Percentiles rank a stretch among this genome's conserved stretches.
Evolutionary conservation across 495 filamentous ascomycete species (phyloP).

Genomic region (Elasticomyces elasticus): DNA sequence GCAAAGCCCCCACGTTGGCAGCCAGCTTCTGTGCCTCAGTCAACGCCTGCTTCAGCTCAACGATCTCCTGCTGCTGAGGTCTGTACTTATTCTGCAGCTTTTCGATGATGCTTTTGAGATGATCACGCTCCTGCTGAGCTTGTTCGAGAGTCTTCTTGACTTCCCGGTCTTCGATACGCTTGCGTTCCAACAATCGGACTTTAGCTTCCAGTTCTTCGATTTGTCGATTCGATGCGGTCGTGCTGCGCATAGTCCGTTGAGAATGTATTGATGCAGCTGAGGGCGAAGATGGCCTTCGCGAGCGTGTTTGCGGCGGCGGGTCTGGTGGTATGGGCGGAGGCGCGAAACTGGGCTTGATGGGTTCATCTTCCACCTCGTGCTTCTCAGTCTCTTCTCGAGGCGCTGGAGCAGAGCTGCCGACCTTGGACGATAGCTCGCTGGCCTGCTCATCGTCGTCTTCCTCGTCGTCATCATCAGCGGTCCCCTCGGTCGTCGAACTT

Average conservation of each 20-base stretch:
- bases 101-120: constrained; percentile 80
- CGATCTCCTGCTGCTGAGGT: constrained; percentile 71
- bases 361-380: constrained; percentile 3
- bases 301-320: constrained; percentile 11
- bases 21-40: constrained; percentile 62
- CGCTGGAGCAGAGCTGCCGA: background rate
- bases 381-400: background rate
- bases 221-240: constrained; percentile 42
- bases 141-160: constrained; percentile 70
- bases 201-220: constrained; percentile 32
- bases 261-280: constrained; percentile 30
- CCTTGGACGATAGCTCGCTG: constrained; percentile 1
- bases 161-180: constrained; percentile 70
- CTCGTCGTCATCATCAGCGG: constrained; percentile 4
- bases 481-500: constrained; percentile 18
- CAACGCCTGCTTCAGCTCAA: constrained; percentile 61
- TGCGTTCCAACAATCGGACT: constrained; percentile 29
- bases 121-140: constrained; percentile 68
- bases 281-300: constrained; percentile 18
- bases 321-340: constrained; percentile 16
- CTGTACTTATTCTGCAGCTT: constrained; percentile 87
- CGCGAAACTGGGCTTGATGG: constrained; percentile 13
- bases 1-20: constrained; percentile 58
- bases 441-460: constrained; percentile 11
- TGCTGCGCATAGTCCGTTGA: constrained; percentile 18